A percentile compares a stretch with the other conserved stretches of the same genome.
phyloP scores from a whole-genome alignment of 129 eudicot species.

The Lactuca sativa region DNA sequence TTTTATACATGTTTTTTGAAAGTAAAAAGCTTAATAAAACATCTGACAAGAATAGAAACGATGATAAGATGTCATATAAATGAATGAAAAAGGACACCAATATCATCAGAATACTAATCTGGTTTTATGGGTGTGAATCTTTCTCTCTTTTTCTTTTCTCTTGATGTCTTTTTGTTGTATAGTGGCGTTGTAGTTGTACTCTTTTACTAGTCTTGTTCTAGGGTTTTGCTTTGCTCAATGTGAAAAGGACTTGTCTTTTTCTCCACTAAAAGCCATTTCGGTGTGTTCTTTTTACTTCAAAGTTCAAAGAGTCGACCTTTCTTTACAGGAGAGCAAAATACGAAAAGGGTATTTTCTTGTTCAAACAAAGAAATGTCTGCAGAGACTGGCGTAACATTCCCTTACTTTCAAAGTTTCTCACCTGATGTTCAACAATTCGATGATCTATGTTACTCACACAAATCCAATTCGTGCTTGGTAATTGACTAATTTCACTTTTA shows the following conservation, averaged over 20 bases:
- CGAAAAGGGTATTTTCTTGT: neutral
- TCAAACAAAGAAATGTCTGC: constrained; percentile 54
- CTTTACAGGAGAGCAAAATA: constrained; percentile 5
- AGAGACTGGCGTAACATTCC: constrained; percentile 53
- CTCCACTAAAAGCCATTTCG: constrained; percentile 21
- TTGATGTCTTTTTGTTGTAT: constrained; percentile 24
- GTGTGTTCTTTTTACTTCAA: constrained; percentile 19
- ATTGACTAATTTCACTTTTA: neutral
- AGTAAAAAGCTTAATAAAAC: neutral
- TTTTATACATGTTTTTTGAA: neutral
- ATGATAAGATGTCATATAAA: constrained; percentile 12
- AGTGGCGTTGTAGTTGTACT: constrained; percentile 1
- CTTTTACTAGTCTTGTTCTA: constrained; percentile 15
- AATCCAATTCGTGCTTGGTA: constrained; percentile 60
- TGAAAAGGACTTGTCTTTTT: constrained; percentile 17
- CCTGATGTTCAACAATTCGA: constrained; percentile 62
- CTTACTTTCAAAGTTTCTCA: constrained; percentile 58
- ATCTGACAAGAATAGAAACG: constrained; percentile 2
- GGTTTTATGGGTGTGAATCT: constrained; percentile 10
- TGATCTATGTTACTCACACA: constrained; percentile 52
- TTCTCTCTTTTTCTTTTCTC: neutral
- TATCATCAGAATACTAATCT: constrained; percentile 1
- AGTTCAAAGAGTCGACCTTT: constrained; percentile 23
- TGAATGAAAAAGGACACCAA: constrained; percentile 7
- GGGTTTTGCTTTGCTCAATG: constrained; percentile 19